Percentiles rank a stretch among this genome's conserved stretches.
Evolutionary conservation across 371 early-diverging fungal species (phyloP).

Genomic region (Circinella minor): DNA sequence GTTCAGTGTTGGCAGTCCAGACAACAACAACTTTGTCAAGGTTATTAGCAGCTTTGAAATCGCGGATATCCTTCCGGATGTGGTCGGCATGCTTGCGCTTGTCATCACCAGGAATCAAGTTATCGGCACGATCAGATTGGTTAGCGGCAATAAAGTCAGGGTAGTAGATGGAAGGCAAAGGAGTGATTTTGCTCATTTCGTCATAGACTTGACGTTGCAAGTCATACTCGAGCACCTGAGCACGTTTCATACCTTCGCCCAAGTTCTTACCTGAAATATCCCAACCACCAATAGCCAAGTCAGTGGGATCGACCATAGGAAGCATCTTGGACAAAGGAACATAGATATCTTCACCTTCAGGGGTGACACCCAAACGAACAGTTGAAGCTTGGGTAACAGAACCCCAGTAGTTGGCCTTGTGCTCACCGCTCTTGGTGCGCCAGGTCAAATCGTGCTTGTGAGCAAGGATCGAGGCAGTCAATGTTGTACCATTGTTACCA

Average conservation of each 20-base stretch:
- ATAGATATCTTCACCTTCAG: conserved; percentile 82
- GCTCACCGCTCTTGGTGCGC: conserved; percentile 92
- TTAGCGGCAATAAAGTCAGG: conserved; percentile 97
- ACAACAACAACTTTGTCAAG: conserved; percentile 95
- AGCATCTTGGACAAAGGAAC: conserved; percentile 90
- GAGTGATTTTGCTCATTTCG: conserved; percentile 78
- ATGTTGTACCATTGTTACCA: conserved; percentile 98
- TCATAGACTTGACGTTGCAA: conserved; percentile 90
- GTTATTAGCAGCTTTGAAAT: conserved; percentile 85
- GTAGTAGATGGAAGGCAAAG: conserved; percentile 95
- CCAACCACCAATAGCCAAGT: conserved; percentile 96
- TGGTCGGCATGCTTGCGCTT: conserved; percentile 90
- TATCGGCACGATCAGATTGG: conserved; percentile 95
- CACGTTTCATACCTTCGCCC: conserved; percentile 91
- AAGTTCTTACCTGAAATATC: conserved; percentile 89
- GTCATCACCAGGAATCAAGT: conserved; percentile 78
- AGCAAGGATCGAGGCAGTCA: conserved; percentile 94
- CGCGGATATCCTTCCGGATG: conserved; percentile 91
- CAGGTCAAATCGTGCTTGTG: conserved; percentile 86
- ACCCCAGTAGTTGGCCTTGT: conserved; percentile 94
- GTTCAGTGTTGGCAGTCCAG: conserved; percentile 99
- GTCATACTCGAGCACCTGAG: conserved; percentile 93
- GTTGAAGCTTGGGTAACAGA: conserved; percentile 96
- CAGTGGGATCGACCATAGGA: conserved; percentile 96
- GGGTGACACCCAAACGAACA: conserved; percentile 87